Evolutionary conservation across 2,329 filamentous ascomycete species (phyloP).

Genomic region (Exophiala sideris): DNA sequence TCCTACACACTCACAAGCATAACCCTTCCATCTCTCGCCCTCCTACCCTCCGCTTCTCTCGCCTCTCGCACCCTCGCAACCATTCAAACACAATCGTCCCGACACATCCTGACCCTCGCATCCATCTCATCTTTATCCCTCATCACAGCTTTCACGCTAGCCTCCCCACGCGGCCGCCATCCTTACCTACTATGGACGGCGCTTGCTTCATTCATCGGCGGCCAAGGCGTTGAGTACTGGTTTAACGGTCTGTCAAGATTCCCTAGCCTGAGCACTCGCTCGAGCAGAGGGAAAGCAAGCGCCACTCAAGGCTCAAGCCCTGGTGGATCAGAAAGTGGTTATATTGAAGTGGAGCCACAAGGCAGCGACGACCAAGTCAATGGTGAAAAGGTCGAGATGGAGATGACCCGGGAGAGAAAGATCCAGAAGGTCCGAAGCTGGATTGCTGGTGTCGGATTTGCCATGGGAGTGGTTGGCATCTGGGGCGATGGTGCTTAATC

Average conservation of each 20-base stretch:
- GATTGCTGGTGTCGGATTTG: slow-evolving; percentile 42
- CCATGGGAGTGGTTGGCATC: slow-evolving; percentile 47
- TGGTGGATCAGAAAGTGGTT: slow-evolving; percentile 24
- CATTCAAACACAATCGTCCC: slow-evolving; percentile 61
- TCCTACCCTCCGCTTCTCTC: slow-evolving; percentile 70
- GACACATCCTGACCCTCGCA: slow-evolving; percentile 65
- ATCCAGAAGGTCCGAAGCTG: slow-evolving; percentile 38
- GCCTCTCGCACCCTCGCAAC: slow-evolving; percentile 69
- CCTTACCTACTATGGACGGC: slow-evolving; percentile 88
- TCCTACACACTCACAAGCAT: slow-evolving; percentile 79
- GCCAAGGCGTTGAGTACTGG: slow-evolving; percentile 62
- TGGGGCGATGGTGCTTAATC: slow-evolving; percentile 44
- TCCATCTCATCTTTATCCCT: slow-evolving; percentile 68
- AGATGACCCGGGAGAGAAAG: slow-evolving; percentile 42
- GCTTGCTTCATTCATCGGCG: slow-evolving; percentile 52
- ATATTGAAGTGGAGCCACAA: slow-evolving; percentile 24
- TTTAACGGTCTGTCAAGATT: slow-evolving; percentile 64
- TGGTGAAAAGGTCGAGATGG: slow-evolving; percentile 43
- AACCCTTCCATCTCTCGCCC: slow-evolving; percentile 74
- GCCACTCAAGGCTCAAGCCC: slow-evolving; percentile 13
- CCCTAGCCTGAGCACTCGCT: slow-evolving; percentile 37
- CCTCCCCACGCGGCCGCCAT: slow-evolving; percentile 71
- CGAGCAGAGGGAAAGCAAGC: slow-evolving; percentile 1
- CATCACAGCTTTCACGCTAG: slow-evolving; percentile 72
- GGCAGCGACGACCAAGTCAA: slow-evolving; percentile 40